Base-by-base conservation (phyloP, 495 filamentous ascomycete genomes). In the Aspergillus conjunctus region DNA sequence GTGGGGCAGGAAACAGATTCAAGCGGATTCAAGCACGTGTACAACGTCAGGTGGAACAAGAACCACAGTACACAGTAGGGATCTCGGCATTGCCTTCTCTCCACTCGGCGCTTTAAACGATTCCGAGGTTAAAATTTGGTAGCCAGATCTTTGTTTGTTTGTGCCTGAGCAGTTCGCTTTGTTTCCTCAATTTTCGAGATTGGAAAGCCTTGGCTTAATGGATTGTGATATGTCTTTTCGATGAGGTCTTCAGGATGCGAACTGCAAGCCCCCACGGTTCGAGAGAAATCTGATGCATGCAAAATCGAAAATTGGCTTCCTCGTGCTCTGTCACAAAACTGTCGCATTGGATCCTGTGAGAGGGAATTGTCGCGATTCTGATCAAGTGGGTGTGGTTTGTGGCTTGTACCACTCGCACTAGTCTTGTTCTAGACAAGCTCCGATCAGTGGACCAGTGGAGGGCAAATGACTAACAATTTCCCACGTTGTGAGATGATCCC, bases 251-350 rank as follows among this genome's bases (percentile, higher is more conserved):
- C 3, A 7, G 9, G 9, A 39, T 39, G 10, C 15, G 34, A 39
- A 39, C 34, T 39, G 15, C 15, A n/a, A n/a, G 8, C 4, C 15
- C 37, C 9, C 37, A 41, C 44, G 11, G 44, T 48, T 48, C 44
- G 17, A 48, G 44, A 11, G n/a, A 48, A 22, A 48, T 48, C 17
- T 48, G 44, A 48, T 48, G 44, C 18, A 21, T 48, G 20, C 15
- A 11, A n/a, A 41, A 41, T 41, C 37, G 37, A 22, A 48, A 20
- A 18, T 48, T 48, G 44, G 21, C n/a, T 3, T 21, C 18, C 20
- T 48, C 44, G 44, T 41, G 37, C 15, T n/a, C 37, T 41, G 26
- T 26, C 26, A 26, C 26, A 26, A 26, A 26, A 26, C 26, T 26
- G 26, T 2, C 5, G n/a, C n/a, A n/a, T 26, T 26, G 26, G 2